phyloP scores from a whole-genome alignment of 1,139 yeast genomes.

The Ogataea hybrid region DNA sequence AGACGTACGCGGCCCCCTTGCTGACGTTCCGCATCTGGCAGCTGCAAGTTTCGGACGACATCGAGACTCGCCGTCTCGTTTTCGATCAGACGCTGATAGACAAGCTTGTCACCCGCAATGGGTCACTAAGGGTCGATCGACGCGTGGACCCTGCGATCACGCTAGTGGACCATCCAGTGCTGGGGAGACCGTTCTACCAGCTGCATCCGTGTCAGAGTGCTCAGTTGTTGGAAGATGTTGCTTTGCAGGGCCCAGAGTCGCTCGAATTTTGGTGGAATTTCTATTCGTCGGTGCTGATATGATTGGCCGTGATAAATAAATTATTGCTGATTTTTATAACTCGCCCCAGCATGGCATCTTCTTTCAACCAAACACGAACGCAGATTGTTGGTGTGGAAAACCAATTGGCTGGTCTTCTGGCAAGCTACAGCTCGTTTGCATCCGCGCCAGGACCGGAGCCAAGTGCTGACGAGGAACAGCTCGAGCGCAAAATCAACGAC shows the following conservation, averaged over 20 bases:
- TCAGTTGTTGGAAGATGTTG: constrained; percentile 16
- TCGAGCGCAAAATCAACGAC: constrained; percentile 43
- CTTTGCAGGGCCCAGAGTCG: neutral
- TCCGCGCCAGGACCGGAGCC: constrained; percentile 47
- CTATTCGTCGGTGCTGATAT: constrained; percentile 14
- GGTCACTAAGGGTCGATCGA: constrained; percentile 3
- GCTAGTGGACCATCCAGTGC: constrained; percentile 9
- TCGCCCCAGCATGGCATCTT: constrained; percentile 15
- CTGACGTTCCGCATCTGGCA: constrained; percentile 12
- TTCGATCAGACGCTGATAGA: constrained; percentile 10
- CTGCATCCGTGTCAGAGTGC: constrained; percentile 32
- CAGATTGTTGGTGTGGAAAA: constrained; percentile 57
- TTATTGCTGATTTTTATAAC: constrained; percentile 1
- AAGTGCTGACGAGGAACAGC: constrained; percentile 44
- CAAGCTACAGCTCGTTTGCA: constrained; percentile 53
- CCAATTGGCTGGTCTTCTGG: constrained; percentile 49
- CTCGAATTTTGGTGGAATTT: constrained; percentile 27
- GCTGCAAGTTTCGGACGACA: neutral
- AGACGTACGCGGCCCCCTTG: constrained; percentile 12
- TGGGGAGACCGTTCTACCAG: constrained; percentile 22
- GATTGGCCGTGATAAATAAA: neutral
- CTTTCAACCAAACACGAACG: constrained; percentile 50
- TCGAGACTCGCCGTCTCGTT: constrained; percentile 10
- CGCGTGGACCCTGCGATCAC: constrained; percentile 7
- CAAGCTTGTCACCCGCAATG: constrained; percentile 1